Percentiles rank a stretch among this genome's conserved stretches.
phyloP scores from a whole-genome alignment of 768 basidiomycete genomes.

The Macrocybe gigantea region DNA sequence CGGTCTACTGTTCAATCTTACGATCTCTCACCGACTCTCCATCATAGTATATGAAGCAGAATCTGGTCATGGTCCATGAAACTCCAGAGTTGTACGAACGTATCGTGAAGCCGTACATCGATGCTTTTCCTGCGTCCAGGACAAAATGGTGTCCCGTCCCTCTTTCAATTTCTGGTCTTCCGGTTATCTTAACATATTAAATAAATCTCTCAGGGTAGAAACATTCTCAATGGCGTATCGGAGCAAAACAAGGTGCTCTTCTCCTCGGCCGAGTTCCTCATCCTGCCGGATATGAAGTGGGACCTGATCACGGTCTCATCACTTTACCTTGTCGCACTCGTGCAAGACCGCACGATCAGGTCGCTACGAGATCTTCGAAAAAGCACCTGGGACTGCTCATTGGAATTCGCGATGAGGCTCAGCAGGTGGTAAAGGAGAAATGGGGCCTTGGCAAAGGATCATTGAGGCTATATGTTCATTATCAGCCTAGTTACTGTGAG shows the following conservation, averaged over 20 bases:
- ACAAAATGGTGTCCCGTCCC: slow-evolving; percentile 60
- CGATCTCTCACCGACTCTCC: neutral
- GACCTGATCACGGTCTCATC: slow-evolving; percentile 69
- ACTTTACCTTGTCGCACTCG: slow-evolving; percentile 83
- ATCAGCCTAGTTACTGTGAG: slow-evolving; percentile 94
- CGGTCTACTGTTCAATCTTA: neutral
- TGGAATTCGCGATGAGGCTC: slow-evolving; percentile 54
- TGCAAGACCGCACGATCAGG: slow-evolving; percentile 51
- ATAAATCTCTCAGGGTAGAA: slow-evolving; percentile 73
- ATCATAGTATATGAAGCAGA: slow-evolving; percentile 69
- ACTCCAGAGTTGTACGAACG: slow-evolving; percentile 71
- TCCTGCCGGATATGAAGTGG: slow-evolving; percentile 98
- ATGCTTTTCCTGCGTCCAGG: slow-evolving; percentile 65
- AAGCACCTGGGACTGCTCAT: slow-evolving; percentile 63
- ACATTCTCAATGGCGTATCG: slow-evolving; percentile 71
- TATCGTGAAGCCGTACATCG: slow-evolving; percentile 77
- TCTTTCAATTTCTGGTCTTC: neutral
- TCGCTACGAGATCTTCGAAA: slow-evolving; percentile 72
- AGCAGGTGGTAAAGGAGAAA: slow-evolving; percentile 43
- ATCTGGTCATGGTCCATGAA: slow-evolving; percentile 67
- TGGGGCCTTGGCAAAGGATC: slow-evolving; percentile 63
- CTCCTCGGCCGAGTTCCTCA: slow-evolving; percentile 59
- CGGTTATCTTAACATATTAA: neutral
- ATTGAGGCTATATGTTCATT: slow-evolving; percentile 83
- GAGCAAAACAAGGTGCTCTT: slow-evolving; percentile 72